phyloP scores from a whole-genome alignment of 768 basidiomycete genomes.

The Phaeotremella skinneri region DNA sequence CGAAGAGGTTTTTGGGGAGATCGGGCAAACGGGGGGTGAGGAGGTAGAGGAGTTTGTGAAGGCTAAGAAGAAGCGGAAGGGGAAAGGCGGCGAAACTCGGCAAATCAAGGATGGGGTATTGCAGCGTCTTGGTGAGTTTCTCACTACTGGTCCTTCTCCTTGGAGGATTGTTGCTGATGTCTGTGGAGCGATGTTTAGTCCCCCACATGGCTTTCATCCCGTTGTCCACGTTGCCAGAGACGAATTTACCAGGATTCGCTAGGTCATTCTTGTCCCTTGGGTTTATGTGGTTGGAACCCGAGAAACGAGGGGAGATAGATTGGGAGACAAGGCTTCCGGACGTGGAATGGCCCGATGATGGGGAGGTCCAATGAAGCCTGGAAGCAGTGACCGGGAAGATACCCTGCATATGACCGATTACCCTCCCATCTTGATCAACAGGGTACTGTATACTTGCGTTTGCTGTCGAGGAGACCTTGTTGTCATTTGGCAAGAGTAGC shows the following conservation, averaged over 20 bases:
- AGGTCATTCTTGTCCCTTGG: conserved; percentile 37
- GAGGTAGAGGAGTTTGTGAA: conserved; percentile 34
- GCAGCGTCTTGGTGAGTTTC: conserved; percentile 32
- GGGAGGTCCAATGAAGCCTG: conserved; percentile 19
- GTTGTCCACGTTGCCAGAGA: conserved; percentile 32
- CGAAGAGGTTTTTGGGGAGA: background rate
- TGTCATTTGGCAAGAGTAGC: too few relatives aligned
- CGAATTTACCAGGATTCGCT: conserved; percentile 41
- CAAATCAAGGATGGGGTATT: conserved; percentile 29
- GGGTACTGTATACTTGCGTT: too few relatives aligned
- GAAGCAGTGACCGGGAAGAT: background rate
- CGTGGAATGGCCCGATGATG: conserved; percentile 36
- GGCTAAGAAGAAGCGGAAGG: conserved; percentile 40
- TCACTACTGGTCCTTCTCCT: background rate
- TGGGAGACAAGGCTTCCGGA: conserved; percentile 33
- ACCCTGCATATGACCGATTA: background rate
- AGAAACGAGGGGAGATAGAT: conserved; percentile 21
- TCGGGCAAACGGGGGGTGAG: background rate
- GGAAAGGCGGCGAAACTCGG: conserved; percentile 11
- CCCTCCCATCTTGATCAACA: too few relatives aligned
- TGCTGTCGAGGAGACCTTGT: too few relatives aligned
- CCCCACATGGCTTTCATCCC: conserved; percentile 24
- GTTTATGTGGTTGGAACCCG: conserved; percentile 30
- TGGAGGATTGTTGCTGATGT: background rate
- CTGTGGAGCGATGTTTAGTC: conserved; percentile 12